Evolutionary conservation across 257 asterid species (phyloP), one percentile per base, ranked within the genome.

Genomic region (Solanum neorickii): DNA sequence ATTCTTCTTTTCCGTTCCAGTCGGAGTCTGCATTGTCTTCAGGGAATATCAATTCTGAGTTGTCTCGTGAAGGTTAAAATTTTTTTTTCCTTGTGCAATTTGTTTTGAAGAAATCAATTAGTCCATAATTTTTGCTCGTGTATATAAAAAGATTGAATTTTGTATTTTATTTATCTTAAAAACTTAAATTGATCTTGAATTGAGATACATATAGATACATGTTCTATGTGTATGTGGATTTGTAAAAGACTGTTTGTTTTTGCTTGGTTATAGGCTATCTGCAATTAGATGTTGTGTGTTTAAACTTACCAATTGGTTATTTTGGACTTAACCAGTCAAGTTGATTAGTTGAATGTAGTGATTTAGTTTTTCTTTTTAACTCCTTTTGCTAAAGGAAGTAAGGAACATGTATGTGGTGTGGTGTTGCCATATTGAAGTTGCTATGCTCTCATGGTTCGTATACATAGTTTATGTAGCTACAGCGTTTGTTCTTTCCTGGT

Each of bases 1-100:
- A 91, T 89, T 88, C 89, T 74, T 52, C 75, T 6, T 89, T 87
- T 31, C 37, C 89, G 37, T 74, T 87, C 75, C 91, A 86, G 20
- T 69, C 85, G 3, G 93, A 89, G 4, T 75, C 91, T 41, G 84
- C 90, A 56, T 88, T 91, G 89, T 80, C 91, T 70, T 82, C 94
- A 27, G 73, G 88, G 44, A 90, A 65, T 84, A 84, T 92, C 89
- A 95, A 92, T 91, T 95, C 91, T 82, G 96, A 94, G 88, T 88
- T 88, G 88, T 87, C 98, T 78, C 91, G 92, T 29, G 98, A 95
- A 93, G 99, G 98, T 95, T 86, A 11, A 11, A 86, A 12, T 12
- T 29, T 46, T 49, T 5, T 42, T 35, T 33, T 70, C 7, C 42
- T 73, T 10, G 3, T 35, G 29, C 47, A 35, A 37, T 37, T 74